phyloP scores from a whole-genome alignment of 2,329 filamentous ascomycete species.

The Ilyonectria destructans region DNA sequence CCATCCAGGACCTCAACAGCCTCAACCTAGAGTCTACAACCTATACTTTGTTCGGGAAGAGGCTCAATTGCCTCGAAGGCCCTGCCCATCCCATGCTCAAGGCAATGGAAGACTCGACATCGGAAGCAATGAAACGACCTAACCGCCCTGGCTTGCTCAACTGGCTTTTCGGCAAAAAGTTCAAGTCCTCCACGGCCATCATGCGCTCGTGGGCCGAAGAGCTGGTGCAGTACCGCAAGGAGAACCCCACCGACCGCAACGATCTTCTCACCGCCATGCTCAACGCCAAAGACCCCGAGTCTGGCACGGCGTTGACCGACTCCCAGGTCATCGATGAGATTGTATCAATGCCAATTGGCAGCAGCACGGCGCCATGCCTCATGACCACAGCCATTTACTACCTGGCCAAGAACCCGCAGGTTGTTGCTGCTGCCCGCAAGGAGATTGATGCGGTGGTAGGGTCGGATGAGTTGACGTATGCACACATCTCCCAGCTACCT shows the following conservation, averaged over 20 bases:
- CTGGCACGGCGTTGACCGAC: slow-evolving; percentile 71
- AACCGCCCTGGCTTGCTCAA: slow-evolving; percentile 68
- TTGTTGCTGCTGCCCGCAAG: slow-evolving; percentile 64
- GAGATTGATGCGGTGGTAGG: slow-evolving; percentile 71
- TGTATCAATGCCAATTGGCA: slow-evolving; percentile 76
- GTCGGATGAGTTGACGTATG: slow-evolving; percentile 59
- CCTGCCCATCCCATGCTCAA: slow-evolving; percentile 65
- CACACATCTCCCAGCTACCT: slow-evolving; percentile 66
- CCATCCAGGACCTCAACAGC: slow-evolving; percentile 67
- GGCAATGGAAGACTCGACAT: slow-evolving; percentile 70
- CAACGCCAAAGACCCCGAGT: slow-evolving; percentile 73
- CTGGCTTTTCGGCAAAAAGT: slow-evolving; percentile 67
- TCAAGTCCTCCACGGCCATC: slow-evolving; percentile 66
- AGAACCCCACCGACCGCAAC: slow-evolving; percentile 68
- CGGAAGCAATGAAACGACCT: slow-evolving; percentile 71
- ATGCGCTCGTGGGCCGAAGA: slow-evolving; percentile 72
- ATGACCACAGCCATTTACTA: slow-evolving; percentile 65
- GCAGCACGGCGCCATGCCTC: slow-evolving; percentile 65
- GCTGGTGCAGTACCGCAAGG: slow-evolving; percentile 70
- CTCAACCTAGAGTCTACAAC: slow-evolving; percentile 69
- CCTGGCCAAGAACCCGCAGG: slow-evolving; percentile 66
- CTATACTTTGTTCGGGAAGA: slow-evolving; percentile 67
- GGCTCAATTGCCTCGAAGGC: slow-evolving; percentile 63
- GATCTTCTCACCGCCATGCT: slow-evolving; percentile 76
- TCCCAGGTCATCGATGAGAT: slow-evolving; percentile 79